These are phyloP conservation scores for Protomyces inouyei DNA, from an alignment of 1,139 yeast species.

Conservation along the genomic window DNA sequence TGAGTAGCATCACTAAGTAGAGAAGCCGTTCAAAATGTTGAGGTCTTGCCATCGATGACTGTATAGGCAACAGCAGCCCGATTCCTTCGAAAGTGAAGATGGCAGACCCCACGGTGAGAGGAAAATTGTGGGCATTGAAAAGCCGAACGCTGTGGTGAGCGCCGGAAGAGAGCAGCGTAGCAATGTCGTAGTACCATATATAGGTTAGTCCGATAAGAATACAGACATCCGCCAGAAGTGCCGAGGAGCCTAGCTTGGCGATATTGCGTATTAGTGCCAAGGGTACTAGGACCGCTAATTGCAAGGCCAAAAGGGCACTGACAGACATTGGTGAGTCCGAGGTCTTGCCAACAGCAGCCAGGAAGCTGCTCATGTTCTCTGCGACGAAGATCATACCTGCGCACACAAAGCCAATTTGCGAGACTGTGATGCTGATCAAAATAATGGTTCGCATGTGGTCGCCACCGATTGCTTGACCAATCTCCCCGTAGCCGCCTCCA, in stretches of 20 bases:
- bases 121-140: slow-evolving; percentile 56
- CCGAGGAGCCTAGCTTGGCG: slow-evolving; percentile 83
- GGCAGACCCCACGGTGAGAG: slow-evolving; percentile 51
- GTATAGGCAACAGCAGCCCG: slow-evolving; percentile 88
- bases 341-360: slow-evolving; percentile 40
- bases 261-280: slow-evolving; percentile 81
- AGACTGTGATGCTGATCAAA: slow-evolving; percentile 68
- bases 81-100: slow-evolving; percentile 96
- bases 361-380: slow-evolving; percentile 66
- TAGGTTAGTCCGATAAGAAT: slow-evolving; percentile 79
- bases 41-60: slow-evolving; percentile 87
- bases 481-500: slow-evolving; percentile 80
- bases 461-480: slow-evolving; percentile 74
- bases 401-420: slow-evolving; percentile 91
- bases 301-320: slow-evolving; percentile 43
- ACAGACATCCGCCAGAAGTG: slow-evolving; percentile 80
- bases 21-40: slow-evolving; percentile 64
- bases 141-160: slow-evolving; percentile 51
- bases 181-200: slow-evolving; percentile 65
- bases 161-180: slow-evolving; percentile 53
- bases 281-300: slow-evolving; percentile 69
- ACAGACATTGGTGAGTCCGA: slow-evolving; percentile 4
- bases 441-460: slow-evolving; percentile 62
- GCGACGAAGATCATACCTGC: slow-evolving; percentile 92
- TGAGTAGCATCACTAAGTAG: slow-evolving; percentile 66